These are phyloP conservation scores for Phalaenopsis aphrodite DNA, from an alignment of 106 monocot genomes.

Conservation along the genomic window DNA sequence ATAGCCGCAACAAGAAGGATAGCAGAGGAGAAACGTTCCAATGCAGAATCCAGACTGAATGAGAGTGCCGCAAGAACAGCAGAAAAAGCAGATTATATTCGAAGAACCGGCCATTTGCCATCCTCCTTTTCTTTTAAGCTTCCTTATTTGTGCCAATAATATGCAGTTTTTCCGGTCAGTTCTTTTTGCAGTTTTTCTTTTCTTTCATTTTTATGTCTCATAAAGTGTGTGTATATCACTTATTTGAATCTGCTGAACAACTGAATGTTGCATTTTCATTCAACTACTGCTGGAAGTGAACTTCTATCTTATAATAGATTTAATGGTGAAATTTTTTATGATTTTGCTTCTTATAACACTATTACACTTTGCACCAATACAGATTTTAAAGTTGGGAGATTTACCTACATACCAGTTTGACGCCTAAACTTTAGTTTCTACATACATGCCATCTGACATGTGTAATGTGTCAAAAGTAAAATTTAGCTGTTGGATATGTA, in stretches of 20 bases:
- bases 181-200: background rate
- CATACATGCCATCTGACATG: too few species aligned
- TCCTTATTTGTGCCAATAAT: conserved; percentile 47
- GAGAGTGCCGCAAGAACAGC: conserved; percentile 56
- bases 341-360: too few species aligned
- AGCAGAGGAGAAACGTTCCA: conserved; percentile 72
- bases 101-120: conserved; percentile 76
- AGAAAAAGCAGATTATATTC: conserved; percentile 69
- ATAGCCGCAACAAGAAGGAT: conserved; percentile 51
- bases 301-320: too few species aligned
- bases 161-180: background rate
- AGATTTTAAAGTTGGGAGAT: too few species aligned
- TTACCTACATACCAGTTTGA: too few species aligned
- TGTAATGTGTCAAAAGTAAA: too few species aligned
- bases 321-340: too few species aligned
- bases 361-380: too few species aligned
- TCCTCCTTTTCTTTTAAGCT: conserved; percentile 68
- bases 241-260: background rate
- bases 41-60: conserved; percentile 65
- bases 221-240: background rate
- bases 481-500: too few species aligned
- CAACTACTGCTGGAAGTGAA: too few species aligned
- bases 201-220: background rate
- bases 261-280: background rate
- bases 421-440: too few species aligned